A percentile compares a stretch with the other conserved stretches of the same genome.
phyloP scores from a whole-genome alignment of 352 stramenopile genomes.

The Globisporangium takayamanum region DNA sequence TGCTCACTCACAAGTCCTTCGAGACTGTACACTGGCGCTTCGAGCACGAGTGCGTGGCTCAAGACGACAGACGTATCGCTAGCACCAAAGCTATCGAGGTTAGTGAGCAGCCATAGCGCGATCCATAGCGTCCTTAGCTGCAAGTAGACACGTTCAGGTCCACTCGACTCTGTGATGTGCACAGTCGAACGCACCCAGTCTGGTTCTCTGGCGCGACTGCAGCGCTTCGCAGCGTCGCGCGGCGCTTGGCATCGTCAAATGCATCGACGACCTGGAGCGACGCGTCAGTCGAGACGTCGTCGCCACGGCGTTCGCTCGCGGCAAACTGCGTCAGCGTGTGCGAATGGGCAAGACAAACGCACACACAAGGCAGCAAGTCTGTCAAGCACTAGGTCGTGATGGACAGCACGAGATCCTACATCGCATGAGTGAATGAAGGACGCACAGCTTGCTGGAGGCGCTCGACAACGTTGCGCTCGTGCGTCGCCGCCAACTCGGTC shows the following conservation, averaged over 20 bases:
- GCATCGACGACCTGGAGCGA: slow-evolving; percentile 26
- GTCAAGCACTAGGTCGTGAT: neutral
- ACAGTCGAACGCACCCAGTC: slow-evolving; percentile 25
- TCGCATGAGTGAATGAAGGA: neutral
- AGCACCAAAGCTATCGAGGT: slow-evolving; percentile 13
- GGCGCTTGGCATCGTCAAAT: slow-evolving; percentile 56
- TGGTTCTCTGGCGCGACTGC: slow-evolving; percentile 40
- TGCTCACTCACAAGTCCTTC: slow-evolving; percentile 28
- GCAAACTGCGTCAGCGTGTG: neutral
- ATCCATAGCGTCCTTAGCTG: too few relatives aligned
- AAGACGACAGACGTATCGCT: slow-evolving; percentile 47
- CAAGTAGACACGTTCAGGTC: slow-evolving; percentile 3
- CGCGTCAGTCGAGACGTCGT: slow-evolving; percentile 14
- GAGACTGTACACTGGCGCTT: slow-evolving; percentile 49
- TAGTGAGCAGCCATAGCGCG: slow-evolving; percentile 12
- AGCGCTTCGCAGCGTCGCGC: slow-evolving; percentile 28
- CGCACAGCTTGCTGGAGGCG: slow-evolving; percentile 36
- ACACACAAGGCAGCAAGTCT: neutral
- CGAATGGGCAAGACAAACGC: neutral
- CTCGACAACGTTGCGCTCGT: slow-evolving; percentile 36
- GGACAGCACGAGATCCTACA: too few relatives aligned
- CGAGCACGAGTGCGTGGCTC: slow-evolving; percentile 44
- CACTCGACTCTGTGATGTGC: neutral
- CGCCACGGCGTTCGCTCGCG: neutral
- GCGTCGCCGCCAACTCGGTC: slow-evolving; percentile 17